A percentile compares a stretch with the other conserved stretches of the same genome.
Conservation (phyloP, 805 yeast species). For the Candida sithepensis region DNA sequence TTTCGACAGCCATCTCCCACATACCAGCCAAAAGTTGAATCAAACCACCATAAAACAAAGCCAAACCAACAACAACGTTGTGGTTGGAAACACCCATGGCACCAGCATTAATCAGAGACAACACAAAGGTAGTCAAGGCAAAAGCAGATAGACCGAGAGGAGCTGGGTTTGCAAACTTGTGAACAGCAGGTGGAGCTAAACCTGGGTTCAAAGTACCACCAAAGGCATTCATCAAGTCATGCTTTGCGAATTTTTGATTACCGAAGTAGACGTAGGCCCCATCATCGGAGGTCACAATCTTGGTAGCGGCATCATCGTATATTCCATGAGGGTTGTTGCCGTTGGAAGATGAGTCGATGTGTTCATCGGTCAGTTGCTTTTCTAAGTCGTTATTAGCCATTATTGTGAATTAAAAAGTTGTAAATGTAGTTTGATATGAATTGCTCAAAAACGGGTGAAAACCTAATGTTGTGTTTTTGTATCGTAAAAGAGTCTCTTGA, state of each 20-base stretch:
- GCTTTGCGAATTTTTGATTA: slow-evolving; percentile 58
- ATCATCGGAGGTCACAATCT: slow-evolving; percentile 46
- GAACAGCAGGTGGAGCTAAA: slow-evolving; percentile 50
- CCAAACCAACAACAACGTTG: slow-evolving; percentile 60
- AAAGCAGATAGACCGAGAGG: slow-evolving; percentile 73
- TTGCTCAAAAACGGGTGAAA: no score
- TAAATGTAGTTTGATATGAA: no score
- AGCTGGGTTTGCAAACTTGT: slow-evolving; percentile 69
- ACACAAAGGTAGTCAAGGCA: slow-evolving; percentile 64
- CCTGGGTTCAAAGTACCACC: slow-evolving; percentile 86
- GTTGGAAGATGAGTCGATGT: slow-evolving; percentile 9
- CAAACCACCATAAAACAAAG: slow-evolving; percentile 70
- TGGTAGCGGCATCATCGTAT: slow-evolving; percentile 18
- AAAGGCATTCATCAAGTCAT: slow-evolving; percentile 61
- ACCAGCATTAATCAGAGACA: slow-evolving; percentile 58
- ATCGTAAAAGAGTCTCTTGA: no score
- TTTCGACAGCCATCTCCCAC: slow-evolving; percentile 73
- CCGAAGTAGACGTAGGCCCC: slow-evolving; percentile 71
- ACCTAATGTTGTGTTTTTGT: no score
- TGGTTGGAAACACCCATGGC: slow-evolving; percentile 66
- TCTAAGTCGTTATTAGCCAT: slow-evolving; percentile 17
- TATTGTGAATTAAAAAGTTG: no score
- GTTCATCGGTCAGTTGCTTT: slow-evolving; percentile 18
- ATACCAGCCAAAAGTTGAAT: slow-evolving; percentile 71
- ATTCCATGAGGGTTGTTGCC: slow-evolving; percentile 23